Evolutionary conservation across 2,329 filamentous ascomycete species (phyloP), one percentile per base, ranked within the genome.

Genomic region (Sporothrix protearum): DNA sequence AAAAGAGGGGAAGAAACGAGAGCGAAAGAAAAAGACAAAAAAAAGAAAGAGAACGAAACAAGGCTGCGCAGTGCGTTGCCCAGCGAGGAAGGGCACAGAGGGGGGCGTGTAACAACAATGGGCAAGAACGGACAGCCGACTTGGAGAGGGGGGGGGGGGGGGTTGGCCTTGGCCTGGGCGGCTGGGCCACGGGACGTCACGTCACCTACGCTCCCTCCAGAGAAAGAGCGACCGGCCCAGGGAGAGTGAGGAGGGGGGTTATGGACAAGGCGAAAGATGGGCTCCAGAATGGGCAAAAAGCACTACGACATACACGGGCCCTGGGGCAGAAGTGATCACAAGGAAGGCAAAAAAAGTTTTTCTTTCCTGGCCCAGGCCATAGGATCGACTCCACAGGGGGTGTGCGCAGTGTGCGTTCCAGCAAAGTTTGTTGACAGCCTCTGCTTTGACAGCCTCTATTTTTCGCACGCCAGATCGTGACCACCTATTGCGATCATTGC

Each of bases 311-410:
- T 12, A 49, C 36, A 45, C 10, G 36, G 19, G 57, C 16, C 42
- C 28, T 25, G 16, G 47, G 47, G 28, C 66, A 71, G 39, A 71
- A 63, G 19, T 73, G 71, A 73, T 73, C 71, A 73, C 69, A 73
- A 63, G 69, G 72, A 49, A 67, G 57, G 69, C 39, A 72, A 69
- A 69, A 71, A 73, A 73, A 68, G 5, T 68, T 71, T 70, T 72
- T 71, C 14, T 70, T 49, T 66, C 14, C 64, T 59, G 51, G 64
- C 64, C 53, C 28, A 73, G 57, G n/a, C 59, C 28, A 64, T 22
- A 25, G n/a, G 28, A 33, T 9, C 39, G 51, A 42, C 63, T 61
- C 55, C 66, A 73, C 66, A 45, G 57, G 51, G 51, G 9, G 47
- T 22, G 49, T 25, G 51, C 36, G 36, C 12, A 16, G 36, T 14